Conservation (phyloP, 2,329 filamentous ascomycete genomes). For the Lasiodiplodia sp. region DNA sequence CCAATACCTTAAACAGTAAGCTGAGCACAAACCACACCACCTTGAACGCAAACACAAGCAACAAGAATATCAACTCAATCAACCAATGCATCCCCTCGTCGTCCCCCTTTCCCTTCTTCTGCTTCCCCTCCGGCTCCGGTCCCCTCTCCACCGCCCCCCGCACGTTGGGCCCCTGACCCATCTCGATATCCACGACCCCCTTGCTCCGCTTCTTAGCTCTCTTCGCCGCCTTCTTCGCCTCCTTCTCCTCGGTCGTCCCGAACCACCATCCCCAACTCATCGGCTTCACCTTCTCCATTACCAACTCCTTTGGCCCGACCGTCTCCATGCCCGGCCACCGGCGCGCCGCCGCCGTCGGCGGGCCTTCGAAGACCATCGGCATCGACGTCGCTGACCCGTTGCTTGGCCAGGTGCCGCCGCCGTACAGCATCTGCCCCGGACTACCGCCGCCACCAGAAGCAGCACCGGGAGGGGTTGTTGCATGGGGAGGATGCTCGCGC, state of each 20-base stretch:
- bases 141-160: neutral
- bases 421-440: neutral
- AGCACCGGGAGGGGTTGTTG: neutral
- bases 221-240: neutral
- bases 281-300: constrained; percentile 5
- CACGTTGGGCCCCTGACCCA: neutral
- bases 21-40: constrained; percentile 51
- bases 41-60: constrained; percentile 53
- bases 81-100: constrained; percentile 40
- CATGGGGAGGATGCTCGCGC: constrained; percentile 34
- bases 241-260: constrained; percentile 30
- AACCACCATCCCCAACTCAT: constrained; percentile 18
- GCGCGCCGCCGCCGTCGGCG: constrained; percentile 36
- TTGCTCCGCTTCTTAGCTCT: neutral
- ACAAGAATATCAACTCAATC: constrained; percentile 47
- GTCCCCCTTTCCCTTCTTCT: neutral
- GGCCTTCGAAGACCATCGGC: constrained; percentile 13
- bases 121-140: neutral
- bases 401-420: constrained; percentile 3
- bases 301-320: neutral
- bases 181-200: constrained; percentile 32
- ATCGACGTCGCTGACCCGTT: neutral
- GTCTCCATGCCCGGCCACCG: constrained; percentile 35
- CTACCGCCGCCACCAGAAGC: neutral
- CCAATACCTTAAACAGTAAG: constrained; percentile 51